Evolutionary conservation across 192 early-diverging fungal genomes (phyloP), one percentile per base, ranked within the genome.

Genomic region (Paraglomus brasilianum): DNA sequence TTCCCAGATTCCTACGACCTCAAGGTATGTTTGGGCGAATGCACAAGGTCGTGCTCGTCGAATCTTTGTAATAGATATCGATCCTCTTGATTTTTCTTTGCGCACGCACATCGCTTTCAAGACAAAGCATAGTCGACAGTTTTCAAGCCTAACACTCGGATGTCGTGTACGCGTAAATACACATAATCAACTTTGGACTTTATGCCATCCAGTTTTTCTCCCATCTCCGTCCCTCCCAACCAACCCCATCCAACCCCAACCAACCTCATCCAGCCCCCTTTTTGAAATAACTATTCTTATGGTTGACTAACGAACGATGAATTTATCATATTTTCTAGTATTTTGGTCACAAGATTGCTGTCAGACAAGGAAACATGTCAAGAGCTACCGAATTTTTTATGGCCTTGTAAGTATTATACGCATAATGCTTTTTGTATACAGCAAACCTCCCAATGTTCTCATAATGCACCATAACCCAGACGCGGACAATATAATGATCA

Each of bases 291-390:
- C 46, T 45, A 21, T 13, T 61, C 19, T n/a, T 61, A 22, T 1
- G 45, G 8, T 62, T 43, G 22, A 42, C n/a, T 44, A 17, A 44
- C 40, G 41, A 44, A n/a, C 19, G 43, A 21, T n/a, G 19, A 62
- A 5, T 17, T 38, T 38, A 45, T 21, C 17, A 47, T 48, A 11
- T n/a, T 42, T 15, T 17, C 17, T 21, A 67, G 65, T 41, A 53
- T n/a, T 19, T 67, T 45, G 50, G n/a, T 5, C 65, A 67, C 19
- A 50, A 53, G 53, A 67, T 67, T 13, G 21, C 65, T 22, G 24
- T 67, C 7, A 67, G 43, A 52, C 21, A 53, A 67, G 50, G 65
- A 19, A 40, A 67, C 17, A 67, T 67, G 47, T 40, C 65, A 53
- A 39, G 53, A 42, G 65, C 65, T 1, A 40, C 10, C 5, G n/a